These are phyloP conservation scores for Penicillium sp. DNA, from an alignment of 2,329 filamentous ascomycete species.

Conservation along the genomic window DNA sequence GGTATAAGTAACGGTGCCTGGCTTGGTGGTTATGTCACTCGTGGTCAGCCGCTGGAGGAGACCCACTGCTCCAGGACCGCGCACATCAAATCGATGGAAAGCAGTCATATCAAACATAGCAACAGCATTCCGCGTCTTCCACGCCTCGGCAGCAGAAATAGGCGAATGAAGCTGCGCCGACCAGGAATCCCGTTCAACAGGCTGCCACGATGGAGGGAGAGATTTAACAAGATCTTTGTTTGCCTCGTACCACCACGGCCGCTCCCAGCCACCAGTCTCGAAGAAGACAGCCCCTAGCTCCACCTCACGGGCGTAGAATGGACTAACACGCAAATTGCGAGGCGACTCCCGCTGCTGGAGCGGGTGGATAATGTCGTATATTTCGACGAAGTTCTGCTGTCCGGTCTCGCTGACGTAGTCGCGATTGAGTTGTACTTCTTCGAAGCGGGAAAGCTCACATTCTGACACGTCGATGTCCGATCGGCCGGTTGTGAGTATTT, in stretches of 20 bases:
- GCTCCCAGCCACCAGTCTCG: conserved; percentile 53
- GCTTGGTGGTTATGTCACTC: conserved; percentile 34
- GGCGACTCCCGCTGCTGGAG: conserved; percentile 51
- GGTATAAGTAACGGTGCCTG: conserved; percentile 49
- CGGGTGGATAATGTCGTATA: conserved; percentile 58
- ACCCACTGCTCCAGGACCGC: conserved; percentile 49
- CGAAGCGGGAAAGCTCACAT: conserved; percentile 54
- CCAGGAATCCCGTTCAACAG: conserved; percentile 52
- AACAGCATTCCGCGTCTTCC: conserved; percentile 55
- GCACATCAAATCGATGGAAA: conserved; percentile 50
- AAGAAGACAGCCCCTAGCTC: conserved; percentile 49
- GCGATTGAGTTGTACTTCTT: conserved; percentile 50
- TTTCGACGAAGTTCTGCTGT: conserved; percentile 54
- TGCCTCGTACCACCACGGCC: conserved; percentile 54
- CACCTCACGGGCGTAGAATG: conserved; percentile 48
- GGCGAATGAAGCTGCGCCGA: conserved; percentile 51
- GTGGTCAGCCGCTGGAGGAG: conserved; percentile 46
- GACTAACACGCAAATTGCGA: conserved; percentile 51
- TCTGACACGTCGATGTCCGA: conserved; percentile 51
- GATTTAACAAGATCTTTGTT: conserved; percentile 46
- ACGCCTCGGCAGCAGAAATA: conserved; percentile 53
- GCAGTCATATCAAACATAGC: conserved; percentile 58
- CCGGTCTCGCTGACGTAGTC: conserved; percentile 52
- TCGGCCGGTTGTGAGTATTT: conserved; percentile 49
- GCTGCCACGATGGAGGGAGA: conserved; percentile 48